Evolutionary conservation across 129 eudicot species (phyloP).

Genomic region (Ambrosia trifida): DNA sequence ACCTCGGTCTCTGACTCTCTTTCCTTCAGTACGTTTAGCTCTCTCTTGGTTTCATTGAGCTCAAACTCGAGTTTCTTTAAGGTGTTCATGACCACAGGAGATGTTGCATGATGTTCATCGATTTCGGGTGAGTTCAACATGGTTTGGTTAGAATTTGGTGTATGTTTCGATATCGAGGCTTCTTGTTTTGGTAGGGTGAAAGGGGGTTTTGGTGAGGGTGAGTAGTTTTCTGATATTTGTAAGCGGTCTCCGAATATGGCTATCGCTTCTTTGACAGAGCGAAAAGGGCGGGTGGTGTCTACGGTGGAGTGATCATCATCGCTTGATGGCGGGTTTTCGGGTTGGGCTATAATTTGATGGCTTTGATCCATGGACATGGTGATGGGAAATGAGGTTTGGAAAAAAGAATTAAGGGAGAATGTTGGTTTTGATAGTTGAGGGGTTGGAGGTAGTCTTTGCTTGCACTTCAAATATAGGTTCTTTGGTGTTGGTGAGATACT

Average conservation of each 20-base stretch:
- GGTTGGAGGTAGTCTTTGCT: slow-evolving; percentile 21
- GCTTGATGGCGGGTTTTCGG: slow-evolving; percentile 18
- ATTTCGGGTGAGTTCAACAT: slow-evolving; percentile 12
- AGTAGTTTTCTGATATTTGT: slow-evolving; percentile 33
- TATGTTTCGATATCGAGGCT: slow-evolving; percentile 35
- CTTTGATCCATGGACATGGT: slow-evolving; percentile 29
- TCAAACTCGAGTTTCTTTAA: slow-evolving; percentile 62
- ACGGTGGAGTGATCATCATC: slow-evolving; percentile 30
- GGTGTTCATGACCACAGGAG: slow-evolving; percentile 28
- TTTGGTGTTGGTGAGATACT: slow-evolving; percentile 34
- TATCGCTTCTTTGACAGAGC: slow-evolving; percentile 74
- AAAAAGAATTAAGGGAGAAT: slow-evolving; percentile 14
- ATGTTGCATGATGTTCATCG: slow-evolving; percentile 3
- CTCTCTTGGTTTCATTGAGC: slow-evolving; percentile 67
- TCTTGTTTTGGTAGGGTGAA: slow-evolving; percentile 52
- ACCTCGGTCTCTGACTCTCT: slow-evolving; percentile 74
- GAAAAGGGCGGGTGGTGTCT: slow-evolving; percentile 64
- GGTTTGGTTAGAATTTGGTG: slow-evolving; percentile 23
- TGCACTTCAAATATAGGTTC: slow-evolving; percentile 20
- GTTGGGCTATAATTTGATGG: slow-evolving; percentile 1
- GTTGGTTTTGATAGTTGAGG: slow-evolving; percentile 30
- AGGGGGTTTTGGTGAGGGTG: slow-evolving; percentile 48
- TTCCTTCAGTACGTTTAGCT: slow-evolving; percentile 58
- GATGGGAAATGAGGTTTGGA: slow-evolving; percentile 9
- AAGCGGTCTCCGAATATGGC: slow-evolving; percentile 59